Base-by-base conservation (phyloP, 164 flowering plant species). In the Litsea cubeba region DNA sequence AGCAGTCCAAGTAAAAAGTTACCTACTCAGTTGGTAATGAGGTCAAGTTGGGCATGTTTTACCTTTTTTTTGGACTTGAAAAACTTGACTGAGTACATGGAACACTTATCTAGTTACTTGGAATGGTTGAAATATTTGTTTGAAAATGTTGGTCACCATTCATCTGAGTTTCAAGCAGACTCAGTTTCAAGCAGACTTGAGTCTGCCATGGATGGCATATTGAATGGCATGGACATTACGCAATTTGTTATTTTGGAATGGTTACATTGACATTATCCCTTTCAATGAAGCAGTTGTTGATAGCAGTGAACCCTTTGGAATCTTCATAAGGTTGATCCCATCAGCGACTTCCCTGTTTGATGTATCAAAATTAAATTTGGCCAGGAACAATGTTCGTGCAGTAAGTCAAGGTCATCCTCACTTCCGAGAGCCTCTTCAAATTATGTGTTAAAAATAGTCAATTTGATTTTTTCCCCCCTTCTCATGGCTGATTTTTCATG, bases 311-410 rank as follows among this genome's bases (percentile, higher is more conserved):
- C 81, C 82, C 49, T 85, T 90, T 69, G 87, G 76, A 18, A 74
- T 91, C 82, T 81, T 57, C 69, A 69, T 93, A 24, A 88, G 89
- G 80, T 81, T 95, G 69, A 95, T 93, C 79, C 99, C 99, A 3
- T 79, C 91, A 3, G 97, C 74, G 26, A 78, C 87, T 24, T 82
- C 89, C 4, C 67, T 92, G 62, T 95, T 95, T 76, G 80, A 70
- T 62, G 58, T 83, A 70, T 70, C 87, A 32, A 91, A 91, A 72
- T 79, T 95, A 72, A 85, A 76, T 69, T 62, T 86, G 81, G 83
- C 79, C n/a, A 82, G 93, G 32, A 93, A 85, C 75, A 95, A 90
- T 78, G 71, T 93, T 62, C 90, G 86, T 65, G 73, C 89, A 51
- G 35, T 83, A 50, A 87, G 71, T 68, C 85, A 79, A 86, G 95